Conservation (phyloP, 352 stramenopile genomes). For the Phytophthora crassamura region DNA sequence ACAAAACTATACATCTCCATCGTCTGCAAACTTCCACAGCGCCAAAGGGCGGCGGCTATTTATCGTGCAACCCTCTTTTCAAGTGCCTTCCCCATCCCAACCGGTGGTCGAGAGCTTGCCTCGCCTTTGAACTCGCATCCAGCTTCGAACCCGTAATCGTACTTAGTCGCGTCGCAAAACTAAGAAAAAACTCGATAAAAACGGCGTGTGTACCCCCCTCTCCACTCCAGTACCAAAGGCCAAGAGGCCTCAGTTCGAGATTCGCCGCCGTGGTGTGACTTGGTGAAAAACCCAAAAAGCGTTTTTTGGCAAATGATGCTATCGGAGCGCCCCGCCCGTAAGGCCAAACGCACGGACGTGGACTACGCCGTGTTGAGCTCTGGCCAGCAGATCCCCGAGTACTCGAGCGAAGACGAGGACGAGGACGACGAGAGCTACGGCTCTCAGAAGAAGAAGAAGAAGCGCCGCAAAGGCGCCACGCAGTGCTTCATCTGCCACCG, state of each 20-base stretch:
- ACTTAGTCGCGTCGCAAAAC: conserved; percentile 31
- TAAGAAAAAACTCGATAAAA: conserved; percentile 40
- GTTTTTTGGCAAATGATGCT: conserved; percentile 38
- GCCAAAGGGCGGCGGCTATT: conserved; percentile 4
- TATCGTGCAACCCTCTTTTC: conserved; percentile 30
- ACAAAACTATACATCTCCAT: too few relatives aligned
- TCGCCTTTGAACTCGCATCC: conserved; percentile 21
- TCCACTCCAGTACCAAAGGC: too few relatives aligned
- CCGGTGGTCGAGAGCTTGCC: conserved; percentile 29
- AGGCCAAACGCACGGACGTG: conserved; percentile 77
- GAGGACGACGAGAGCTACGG: conserved; percentile 65
- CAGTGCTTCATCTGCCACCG: conserved; percentile 71
- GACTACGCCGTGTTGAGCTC: conserved; percentile 84
- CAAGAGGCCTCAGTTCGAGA: conserved; percentile 38
- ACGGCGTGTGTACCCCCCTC: conserved; percentile 29
- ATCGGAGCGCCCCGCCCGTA: conserved; percentile 54
- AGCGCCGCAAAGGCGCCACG: conserved; percentile 36
- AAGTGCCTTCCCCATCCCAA: conserved; percentile 39
- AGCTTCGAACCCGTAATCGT: conserved; percentile 29
- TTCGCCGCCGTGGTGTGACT: conserved; percentile 33
- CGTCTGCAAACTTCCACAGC: too few relatives aligned
- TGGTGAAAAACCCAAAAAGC: conserved; percentile 8
- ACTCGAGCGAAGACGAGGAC: conserved; percentile 70
- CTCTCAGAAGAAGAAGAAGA: conserved; percentile 50
- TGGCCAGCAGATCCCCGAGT: conserved; percentile 82